Percentiles rank a stretch among this genome's conserved stretches.
Evolutionary conservation across 192 early-diverging fungal genomes (phyloP).

Genomic region (Chytriomyces confervae): DNA sequence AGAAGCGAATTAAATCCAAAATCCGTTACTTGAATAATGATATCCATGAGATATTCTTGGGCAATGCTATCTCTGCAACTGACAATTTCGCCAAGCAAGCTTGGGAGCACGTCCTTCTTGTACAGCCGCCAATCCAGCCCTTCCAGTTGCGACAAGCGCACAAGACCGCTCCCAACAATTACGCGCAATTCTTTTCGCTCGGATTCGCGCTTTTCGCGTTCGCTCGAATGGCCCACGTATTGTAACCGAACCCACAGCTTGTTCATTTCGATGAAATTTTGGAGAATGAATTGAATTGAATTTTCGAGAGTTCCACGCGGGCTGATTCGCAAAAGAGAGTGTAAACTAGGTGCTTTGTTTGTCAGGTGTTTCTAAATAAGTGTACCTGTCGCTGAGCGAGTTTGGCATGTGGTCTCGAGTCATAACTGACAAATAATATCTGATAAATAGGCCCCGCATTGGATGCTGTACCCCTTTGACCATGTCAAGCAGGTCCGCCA

Average conservation of each 20-base stretch:
- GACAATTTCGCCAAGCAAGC: constrained; percentile 95
- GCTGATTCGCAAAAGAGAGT: constrained; percentile 42
- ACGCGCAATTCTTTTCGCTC: constrained; percentile 94
- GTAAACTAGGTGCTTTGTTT: neutral
- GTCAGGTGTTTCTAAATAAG: neutral
- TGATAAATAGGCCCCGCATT: constrained; percentile 94
- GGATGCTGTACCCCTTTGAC: constrained; percentile 97
- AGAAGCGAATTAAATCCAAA: neutral
- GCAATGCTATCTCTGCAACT: constrained; percentile 96
- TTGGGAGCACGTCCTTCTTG: constrained; percentile 83
- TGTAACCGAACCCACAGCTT: constrained; percentile 99
- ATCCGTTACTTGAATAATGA: constrained; percentile 85
- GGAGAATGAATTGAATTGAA: constrained; percentile 93
- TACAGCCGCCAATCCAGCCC: constrained; percentile 84
- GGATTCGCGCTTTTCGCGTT: constrained; percentile 91
- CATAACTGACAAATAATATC: constrained; percentile 93
- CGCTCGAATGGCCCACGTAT: constrained; percentile 91
- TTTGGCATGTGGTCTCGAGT: constrained; percentile 94
- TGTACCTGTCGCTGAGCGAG: constrained; percentile 52
- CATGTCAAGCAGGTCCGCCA: constrained; percentile 99
- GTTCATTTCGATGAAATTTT: constrained; percentile 99
- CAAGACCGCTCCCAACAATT: constrained; percentile 95
- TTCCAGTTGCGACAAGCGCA: constrained; percentile 90
- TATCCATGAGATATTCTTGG: constrained; percentile 99
- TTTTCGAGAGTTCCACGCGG: constrained; percentile 85